Evolutionary conservation across 2,329 filamentous ascomycete genomes (phyloP), one percentile per base, ranked within the genome.

Genomic region (Nigrospora oryzae): DNA sequence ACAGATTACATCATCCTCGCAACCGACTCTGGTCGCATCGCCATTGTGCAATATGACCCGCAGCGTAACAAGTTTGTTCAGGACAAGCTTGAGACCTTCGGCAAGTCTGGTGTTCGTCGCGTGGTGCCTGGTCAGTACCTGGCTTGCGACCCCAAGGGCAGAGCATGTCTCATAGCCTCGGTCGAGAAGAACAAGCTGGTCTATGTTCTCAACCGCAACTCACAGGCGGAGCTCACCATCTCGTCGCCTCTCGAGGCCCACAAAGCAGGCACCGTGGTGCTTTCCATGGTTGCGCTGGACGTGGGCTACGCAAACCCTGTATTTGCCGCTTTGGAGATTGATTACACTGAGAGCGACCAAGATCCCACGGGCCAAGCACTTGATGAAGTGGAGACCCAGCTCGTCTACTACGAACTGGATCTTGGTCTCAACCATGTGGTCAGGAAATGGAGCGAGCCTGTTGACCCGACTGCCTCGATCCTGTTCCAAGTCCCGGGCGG

Each of bases 111-210:
- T 34, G 80, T 97, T 43, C 83, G 94, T 46, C 83, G 93, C 57
- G 91, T 97, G 34, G 81, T 98, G 38, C 93, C 94, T 3, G 93
- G 94, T 49, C 89, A 99, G 65, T 98, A 96, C 60, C 78, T 99
- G 28, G 93, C 91, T 7, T 88, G 89, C 43, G 93, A 99, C 59
- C 93, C 93, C 28, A 95, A 95, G 66, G 93, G 93, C 45, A 82
- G 93, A 69, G 94, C 94, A 45, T 95, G 91, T 61, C 76, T 99
- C 61, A 87, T 97, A 49, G 89, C 93, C 11, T 91, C 90, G 5
- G 77, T 91, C 45, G 94, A 99, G 70, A 98, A 98, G 77, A 98
- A 97, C 71, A 98, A 98, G 71, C 84, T 99, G 46, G 93, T 98
- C 54, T 99, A 98, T 67, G 91, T 98, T 58, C 75, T 98, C 54